Base-by-base conservation (phyloP, 164 flowering plant species). In the Liriodendron chinense region DNA sequence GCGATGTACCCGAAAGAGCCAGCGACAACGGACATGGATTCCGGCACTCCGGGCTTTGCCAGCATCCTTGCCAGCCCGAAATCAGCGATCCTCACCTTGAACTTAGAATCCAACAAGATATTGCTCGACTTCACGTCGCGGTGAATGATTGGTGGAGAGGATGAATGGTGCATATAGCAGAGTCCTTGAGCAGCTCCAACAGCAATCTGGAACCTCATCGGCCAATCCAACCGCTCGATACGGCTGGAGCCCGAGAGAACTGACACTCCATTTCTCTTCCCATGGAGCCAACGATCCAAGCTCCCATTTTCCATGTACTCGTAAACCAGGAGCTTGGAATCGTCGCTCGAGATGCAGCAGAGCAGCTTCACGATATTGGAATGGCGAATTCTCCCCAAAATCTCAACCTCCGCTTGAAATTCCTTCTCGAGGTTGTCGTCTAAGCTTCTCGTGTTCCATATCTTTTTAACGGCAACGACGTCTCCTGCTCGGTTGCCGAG, bases 1-100 rank as follows among this genome's bases (percentile, higher is more conserved):
- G 98, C 96, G 10, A 95, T 75, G 79, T 95, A 95, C 6, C 98
- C 98, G 24, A 89, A 85, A 25, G 98, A 89, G 49, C 98, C 98
- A 1, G 92, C 98, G 1, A 93, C 82, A 1, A 85, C 84, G 25
- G 98, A 92, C 86, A 89, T 83, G 0, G 94, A 85, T 43, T 86
- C 78, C 7, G 86, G 73, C 48, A 88, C 88, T 12, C 88, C 92
- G 0, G 64, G 80, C 82, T 83, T 86, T 5, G 24, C 78, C 78
- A 93, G 75, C 75, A 89, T 82, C 83, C 83, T 89, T 16, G 98
- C 98, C 21, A 95, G 70, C 10, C 98, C 98, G 70, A 95, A 95
- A 81, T 95, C 98, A 10, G 98, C 94, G 1, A 95, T 84, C 65
- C 68, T 86, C 2, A 98, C 94, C 26, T 83, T 81, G 85, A 91